Percentiles rank a stretch among this genome's conserved stretches.
These are phyloP conservation scores for Peronosclerospora sorghi DNA, from an alignment of 352 stramenopile species.

Conservation along the genomic window DNA sequence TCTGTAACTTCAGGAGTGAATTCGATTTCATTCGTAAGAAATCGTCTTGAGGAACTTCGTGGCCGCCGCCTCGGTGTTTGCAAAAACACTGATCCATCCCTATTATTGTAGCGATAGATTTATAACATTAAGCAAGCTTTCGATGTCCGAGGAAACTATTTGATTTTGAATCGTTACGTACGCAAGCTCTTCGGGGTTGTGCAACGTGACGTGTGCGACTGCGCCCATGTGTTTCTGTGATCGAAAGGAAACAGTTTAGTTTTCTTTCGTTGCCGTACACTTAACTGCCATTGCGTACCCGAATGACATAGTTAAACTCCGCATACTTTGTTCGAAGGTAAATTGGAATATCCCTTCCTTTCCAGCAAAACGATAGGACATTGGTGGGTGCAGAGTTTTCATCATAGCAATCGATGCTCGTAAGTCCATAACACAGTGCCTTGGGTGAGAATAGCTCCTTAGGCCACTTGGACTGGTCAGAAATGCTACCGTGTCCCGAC, in stretches of 20 bases:
- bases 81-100: conserved; percentile 52
- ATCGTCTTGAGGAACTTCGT: conserved; percentile 54
- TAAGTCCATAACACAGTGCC: conserved; percentile 73
- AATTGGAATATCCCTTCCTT: conserved; percentile 75
- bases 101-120: conserved; percentile 7
- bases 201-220: conserved; percentile 64
- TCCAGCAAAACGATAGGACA: conserved; percentile 84
- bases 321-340: conserved; percentile 81
- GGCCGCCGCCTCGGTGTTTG: conserved; percentile 48
- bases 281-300: conserved; percentile 22
- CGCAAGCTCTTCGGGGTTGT: conserved; percentile 68
- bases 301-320: conserved; percentile 84
- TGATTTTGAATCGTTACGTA: conserved; percentile 16
- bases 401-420: conserved; percentile 56
- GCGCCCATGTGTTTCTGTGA: conserved; percentile 69
- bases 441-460: conserved; percentile 67
- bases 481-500: conserved; percentile 48
- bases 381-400: conserved; percentile 50
- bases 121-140: background rate
- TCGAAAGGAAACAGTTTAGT: conserved; percentile 3
- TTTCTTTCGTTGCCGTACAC: background rate
- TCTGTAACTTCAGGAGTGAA: conserved; percentile 57
- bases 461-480: conserved; percentile 64
- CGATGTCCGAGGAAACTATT: background rate
- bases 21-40: conserved; percentile 76